Conservation (phyloP, 1,139 yeast species). For the Blastobotrys serpentis region DNA sequence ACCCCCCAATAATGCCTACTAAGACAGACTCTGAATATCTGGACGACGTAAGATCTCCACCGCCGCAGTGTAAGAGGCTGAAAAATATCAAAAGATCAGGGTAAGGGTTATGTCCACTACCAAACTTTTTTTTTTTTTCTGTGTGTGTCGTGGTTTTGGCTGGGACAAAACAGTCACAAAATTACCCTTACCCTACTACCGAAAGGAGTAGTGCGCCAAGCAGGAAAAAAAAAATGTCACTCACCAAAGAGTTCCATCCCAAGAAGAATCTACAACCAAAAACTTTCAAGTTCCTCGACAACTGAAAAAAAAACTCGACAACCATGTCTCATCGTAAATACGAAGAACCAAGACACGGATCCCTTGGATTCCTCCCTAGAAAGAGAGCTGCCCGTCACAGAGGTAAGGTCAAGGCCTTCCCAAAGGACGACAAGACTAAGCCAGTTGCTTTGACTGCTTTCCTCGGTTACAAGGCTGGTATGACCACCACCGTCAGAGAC, state of each 20-base stretch:
- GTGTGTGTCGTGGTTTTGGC: background rate
- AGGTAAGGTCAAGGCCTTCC: constrained; percentile 99
- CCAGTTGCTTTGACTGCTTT: constrained; percentile 99
- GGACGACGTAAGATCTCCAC: background rate
- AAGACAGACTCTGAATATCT: background rate
- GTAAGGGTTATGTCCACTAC: background rate
- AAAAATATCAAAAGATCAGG: background rate
- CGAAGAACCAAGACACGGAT: constrained; percentile 99
- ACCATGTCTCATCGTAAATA: constrained; percentile 98
- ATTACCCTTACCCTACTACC: background rate
- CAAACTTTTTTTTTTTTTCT: background rate
- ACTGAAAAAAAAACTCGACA: constrained; percentile 13
- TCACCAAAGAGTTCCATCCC: background rate
- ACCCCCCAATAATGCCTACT: background rate
- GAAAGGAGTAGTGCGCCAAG: background rate
- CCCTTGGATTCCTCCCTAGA: constrained; percentile 98
- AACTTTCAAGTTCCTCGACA: background rate
- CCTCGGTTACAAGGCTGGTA: constrained; percentile 99
- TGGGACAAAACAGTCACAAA: constrained; percentile 8
- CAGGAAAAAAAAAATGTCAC: background rate
- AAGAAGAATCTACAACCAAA: background rate
- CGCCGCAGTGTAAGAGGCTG: background rate
- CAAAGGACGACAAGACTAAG: constrained; percentile 97
- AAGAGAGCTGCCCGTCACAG: constrained; percentile 99
- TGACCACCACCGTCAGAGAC: constrained; percentile 99